Conservation (phyloP, 345 rosid species). For the Gossypium sturtianum region DNA sequence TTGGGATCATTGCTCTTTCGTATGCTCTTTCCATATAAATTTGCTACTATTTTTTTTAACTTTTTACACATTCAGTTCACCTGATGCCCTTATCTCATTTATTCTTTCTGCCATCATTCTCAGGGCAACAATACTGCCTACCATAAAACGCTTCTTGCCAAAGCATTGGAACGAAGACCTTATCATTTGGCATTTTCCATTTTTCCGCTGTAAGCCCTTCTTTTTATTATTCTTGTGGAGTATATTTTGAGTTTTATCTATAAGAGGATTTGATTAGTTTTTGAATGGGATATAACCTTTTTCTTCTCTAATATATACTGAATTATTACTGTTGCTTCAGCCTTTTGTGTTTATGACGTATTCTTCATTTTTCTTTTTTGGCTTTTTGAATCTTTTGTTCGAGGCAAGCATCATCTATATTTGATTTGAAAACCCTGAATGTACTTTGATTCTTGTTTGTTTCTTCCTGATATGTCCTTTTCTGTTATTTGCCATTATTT, state of each 20-base stretch:
- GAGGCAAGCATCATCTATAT: neutral
- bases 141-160: conserved; percentile 71
- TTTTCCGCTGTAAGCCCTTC: conserved; percentile 60
- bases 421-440: neutral
- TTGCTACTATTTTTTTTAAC: neutral
- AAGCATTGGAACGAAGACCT: conserved; percentile 71
- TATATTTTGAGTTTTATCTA: neutral
- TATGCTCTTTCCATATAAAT: conserved; percentile 38
- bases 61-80: neutral
- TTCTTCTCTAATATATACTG: neutral
- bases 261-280: neutral
- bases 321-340: neutral
- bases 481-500: neutral
- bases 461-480: neutral
- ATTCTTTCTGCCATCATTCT: conserved; percentile 13
- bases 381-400: neutral
- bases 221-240: neutral
- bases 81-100: conserved; percentile 10
- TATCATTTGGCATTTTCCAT: conserved; percentile 75
- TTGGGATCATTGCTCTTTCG: conserved; percentile 95
- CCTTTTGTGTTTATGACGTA: neutral
- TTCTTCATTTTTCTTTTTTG: neutral
- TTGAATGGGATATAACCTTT: neutral
- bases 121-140: conserved; percentile 90
- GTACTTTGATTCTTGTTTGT: neutral